Base-by-base conservation (phyloP, 345 rosid genomes). In the Erodium maritimum region DNA sequence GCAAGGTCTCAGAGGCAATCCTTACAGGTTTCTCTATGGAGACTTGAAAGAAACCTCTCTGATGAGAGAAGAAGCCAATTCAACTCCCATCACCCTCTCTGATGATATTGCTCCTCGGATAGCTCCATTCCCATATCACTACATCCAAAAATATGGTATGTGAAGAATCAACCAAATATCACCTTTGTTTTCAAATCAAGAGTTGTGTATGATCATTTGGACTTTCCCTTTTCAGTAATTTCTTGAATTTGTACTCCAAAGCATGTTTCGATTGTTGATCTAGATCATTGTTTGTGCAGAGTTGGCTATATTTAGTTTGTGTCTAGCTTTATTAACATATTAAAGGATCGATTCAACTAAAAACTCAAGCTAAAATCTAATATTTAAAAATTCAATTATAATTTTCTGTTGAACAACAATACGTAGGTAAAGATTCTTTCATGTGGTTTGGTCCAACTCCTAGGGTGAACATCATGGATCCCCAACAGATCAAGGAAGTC, bases 401-500 rank as follows among this genome's bases (percentile, higher is more conserved):
- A 52, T 19, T 25, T 3, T 25, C 7, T 25, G 0, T 54, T 12
- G 3, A 54, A 3, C 21, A 5, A 14, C 17, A 13, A 52, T 1
- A 54, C 17, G 24, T 57, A 65, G 63, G 59, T 1, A 65, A 65
- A 25, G 58, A 42, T 17, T 34, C 54, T 1, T 65, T 52, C 53
- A 19, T 11, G 8, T 65, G 63, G 67, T 0, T 19, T 11, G 63
- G 69, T 63, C 59, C 69, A 37, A 59, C 19, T 18, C 63, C 69
- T 5, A 42, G 17, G 9, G 24, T 65, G 48, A 59, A 23, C 14
- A 48, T 63, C 46, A 19, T 21, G 21, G 60, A 63, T 11, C 67
- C 67, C 1, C 50, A 55, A 12, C 18, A 55, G 60, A 56, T 63
- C 17, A 56, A 52, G 18, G 67, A 63, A 1, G 29, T 56, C 5